These are phyloP conservation scores for Pythium vanterpoolii DNA, from an alignment of 352 stramenopile species.

Conservation along the genomic window DNA sequence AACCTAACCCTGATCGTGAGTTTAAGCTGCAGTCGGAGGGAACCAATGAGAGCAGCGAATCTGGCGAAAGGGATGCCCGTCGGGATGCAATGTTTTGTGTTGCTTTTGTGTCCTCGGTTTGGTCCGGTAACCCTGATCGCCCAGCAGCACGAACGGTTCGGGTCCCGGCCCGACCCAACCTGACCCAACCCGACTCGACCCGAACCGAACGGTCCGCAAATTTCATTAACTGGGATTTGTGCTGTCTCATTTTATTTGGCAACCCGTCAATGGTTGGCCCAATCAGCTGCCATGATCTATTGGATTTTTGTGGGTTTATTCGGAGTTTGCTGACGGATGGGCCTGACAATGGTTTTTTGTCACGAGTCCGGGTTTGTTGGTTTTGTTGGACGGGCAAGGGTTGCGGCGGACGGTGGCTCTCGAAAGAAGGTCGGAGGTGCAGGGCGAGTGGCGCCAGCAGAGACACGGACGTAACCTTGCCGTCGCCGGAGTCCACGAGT, in stretches of 20 bases:
- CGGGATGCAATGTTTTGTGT: slow-evolving; percentile 1
- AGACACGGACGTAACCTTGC: slow-evolving; percentile 4
- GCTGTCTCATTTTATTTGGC: too few relatives aligned
- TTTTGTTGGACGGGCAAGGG: slow-evolving; percentile 23
- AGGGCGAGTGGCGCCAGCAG: slow-evolving; percentile 7
- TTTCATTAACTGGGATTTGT: too few relatives aligned
- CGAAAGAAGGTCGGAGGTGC: slow-evolving; percentile 18
- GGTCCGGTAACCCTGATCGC: slow-evolving; percentile 21
- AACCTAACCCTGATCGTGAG: slow-evolving; percentile 12
- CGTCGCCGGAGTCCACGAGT: neutral
- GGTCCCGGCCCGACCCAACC: slow-evolving; percentile 13
- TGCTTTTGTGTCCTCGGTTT: neutral
- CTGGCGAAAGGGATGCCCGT: neutral
- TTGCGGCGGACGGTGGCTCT: slow-evolving; percentile 17
- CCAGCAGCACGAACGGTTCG: slow-evolving; percentile 6
- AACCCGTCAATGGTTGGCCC: slow-evolving; percentile 8
- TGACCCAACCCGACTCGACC: neutral
- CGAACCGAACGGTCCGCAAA: slow-evolving; percentile 6
- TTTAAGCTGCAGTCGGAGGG: neutral
- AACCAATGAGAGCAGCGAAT: slow-evolving; percentile 17
- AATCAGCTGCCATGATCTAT: neutral
- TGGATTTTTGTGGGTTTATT: slow-evolving; percentile 13
- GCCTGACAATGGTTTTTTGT: slow-evolving; percentile 1
- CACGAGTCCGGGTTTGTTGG: slow-evolving; percentile 6
- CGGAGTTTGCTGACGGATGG: slow-evolving; percentile 7